Evolutionary conservation across 352 stramenopile species (phyloP), one percentile per base, ranked within the genome.

Genomic region (Globisporangium yorkense): DNA sequence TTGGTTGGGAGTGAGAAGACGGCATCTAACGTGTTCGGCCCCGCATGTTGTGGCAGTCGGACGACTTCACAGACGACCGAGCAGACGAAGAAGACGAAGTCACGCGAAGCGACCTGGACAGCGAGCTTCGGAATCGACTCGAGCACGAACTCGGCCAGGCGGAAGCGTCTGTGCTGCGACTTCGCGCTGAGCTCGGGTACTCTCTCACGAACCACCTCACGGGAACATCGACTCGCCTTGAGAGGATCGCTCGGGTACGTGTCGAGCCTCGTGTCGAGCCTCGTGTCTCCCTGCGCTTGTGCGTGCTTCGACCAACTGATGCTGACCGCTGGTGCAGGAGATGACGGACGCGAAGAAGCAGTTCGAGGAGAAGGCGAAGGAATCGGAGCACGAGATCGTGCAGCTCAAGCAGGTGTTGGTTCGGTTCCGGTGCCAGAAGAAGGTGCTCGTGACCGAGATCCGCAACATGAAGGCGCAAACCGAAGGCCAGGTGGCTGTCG

Each of bases 151-250:
- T 94, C 44, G 81, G 81, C 2, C 69, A 86, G 49, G 84, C 81
- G 6, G 84, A 94, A 69, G 81, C 83, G 1, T 54, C 66, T 2
- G 75, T 94, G 20, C 50, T 94, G 20, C 74, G 80, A 8, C 75
- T 88, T n/a, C 81, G 84, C 20, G 84, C 81, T 2, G 77, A 90
- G 45, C 65, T 94, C 18, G 77, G 84, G 2, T 94, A 94, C 52
- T 77, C 81, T 43, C 65, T 94, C 41, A 79, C 76, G 15, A 91
- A 89, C 41, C 78, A 90, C 37, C 49, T 92, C 9, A 89, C 84
- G 7, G 79, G 78, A 5, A 88, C 79, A 27, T 89, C 81, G 4
- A 84, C 75, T 10, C 71, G 84, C 18, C 57, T 94, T 35, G 84
- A 94, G 62, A 87, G 84, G 55, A 75, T 94, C 50, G 80, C 78